phyloP scores from a whole-genome alignment of 352 stramenopile species.

The Lagenidium sp. region DNA sequence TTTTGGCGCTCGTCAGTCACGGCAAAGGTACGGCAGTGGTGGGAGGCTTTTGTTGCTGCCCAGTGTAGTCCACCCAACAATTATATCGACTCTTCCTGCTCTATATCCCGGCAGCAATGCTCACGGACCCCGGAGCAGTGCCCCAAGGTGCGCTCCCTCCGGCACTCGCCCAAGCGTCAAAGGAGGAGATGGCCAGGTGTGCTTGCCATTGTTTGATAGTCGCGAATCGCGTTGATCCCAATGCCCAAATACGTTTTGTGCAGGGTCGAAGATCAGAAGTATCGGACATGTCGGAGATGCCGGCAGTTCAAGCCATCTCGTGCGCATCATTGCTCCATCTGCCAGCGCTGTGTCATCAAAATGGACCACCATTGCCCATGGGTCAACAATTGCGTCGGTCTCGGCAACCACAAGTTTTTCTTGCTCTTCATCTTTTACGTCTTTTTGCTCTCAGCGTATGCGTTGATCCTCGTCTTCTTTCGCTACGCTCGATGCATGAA shows the following conservation, averaged over 20 bases:
- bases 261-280: constrained; percentile 78
- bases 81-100: constrained; percentile 2
- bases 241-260: background rate
- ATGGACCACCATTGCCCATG: constrained; percentile 99
- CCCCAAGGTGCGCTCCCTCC: constrained; percentile 90
- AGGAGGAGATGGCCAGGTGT: constrained; percentile 65
- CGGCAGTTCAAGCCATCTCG: constrained; percentile 95
- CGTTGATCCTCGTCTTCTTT: constrained; percentile 89
- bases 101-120: constrained; percentile 79
- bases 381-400: constrained; percentile 99
- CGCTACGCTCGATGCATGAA: constrained; percentile 85
- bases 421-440: constrained; percentile 89
- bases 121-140: constrained; percentile 96
- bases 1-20: constrained; percentile 90
- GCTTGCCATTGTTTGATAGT: background rate
- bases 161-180: constrained; percentile 56
- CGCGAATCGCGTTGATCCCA: background rate
- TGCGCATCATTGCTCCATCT: constrained; percentile 96
- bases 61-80: background rate
- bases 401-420: constrained; percentile 98
- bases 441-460: constrained; percentile 93
- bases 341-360: constrained; percentile 94
- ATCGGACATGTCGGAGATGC: constrained; percentile 85
- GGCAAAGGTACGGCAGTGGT: constrained; percentile 73
- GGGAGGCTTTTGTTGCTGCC: background rate